Evolutionary conservation across 192 early-diverging fungal species (phyloP).

Genomic region (Umbelopsis sp.): DNA sequence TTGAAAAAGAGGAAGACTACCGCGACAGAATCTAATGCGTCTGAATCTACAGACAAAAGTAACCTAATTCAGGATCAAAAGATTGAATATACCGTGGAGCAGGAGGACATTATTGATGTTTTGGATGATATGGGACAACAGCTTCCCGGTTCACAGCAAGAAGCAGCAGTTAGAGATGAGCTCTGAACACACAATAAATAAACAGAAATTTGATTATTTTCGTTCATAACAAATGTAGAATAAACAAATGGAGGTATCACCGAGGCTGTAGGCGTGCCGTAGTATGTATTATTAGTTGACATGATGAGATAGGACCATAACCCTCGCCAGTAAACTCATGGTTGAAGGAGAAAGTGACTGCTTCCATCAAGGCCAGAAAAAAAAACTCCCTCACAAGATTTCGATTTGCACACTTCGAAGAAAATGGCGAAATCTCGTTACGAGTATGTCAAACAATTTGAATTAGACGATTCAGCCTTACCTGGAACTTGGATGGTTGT

Average conservation of each 20-base stretch:
- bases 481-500: slow-evolving; percentile 90
- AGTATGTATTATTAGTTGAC: too few relatives aligned
- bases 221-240: neutral
- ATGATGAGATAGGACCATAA: too few relatives aligned
- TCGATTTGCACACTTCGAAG: neutral
- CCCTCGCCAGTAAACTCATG: too few relatives aligned
- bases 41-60: neutral
- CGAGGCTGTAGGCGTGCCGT: too few relatives aligned
- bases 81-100: neutral
- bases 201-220: neutral
- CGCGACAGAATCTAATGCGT: neutral
- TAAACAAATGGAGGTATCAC: too few relatives aligned
- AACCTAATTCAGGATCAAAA: neutral
- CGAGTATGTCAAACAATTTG: slow-evolving; percentile 91
- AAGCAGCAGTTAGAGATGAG: neutral
- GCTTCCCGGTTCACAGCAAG: neutral
- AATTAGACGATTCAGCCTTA: slow-evolving; percentile 72
- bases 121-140: neutral
- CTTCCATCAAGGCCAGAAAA: neutral
- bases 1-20: neutral
- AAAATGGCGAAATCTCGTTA: slow-evolving; percentile 94
- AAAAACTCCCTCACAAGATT: neutral
- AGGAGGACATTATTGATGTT: neutral
- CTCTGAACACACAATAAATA: neutral
- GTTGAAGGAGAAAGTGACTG: neutral